Conservation (phyloP, 1,284 basidiomycete genomes). For the Heterobasidion occidentale region DNA sequence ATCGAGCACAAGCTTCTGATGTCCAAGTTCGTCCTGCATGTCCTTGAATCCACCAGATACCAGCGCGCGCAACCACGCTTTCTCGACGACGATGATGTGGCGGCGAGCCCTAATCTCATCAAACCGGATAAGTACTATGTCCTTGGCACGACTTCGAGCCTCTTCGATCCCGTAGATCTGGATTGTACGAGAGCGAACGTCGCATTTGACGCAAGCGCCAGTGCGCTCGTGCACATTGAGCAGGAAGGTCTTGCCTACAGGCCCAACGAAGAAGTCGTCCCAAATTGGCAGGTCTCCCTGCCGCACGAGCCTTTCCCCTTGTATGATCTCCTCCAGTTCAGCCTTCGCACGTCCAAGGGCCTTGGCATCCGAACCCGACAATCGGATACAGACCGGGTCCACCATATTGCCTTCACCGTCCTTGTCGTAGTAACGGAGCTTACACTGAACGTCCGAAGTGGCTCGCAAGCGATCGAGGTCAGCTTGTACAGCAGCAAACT, state of each 20-base stretch:
- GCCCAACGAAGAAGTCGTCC: constrained; percentile 49
- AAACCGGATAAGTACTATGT: constrained; percentile 37
- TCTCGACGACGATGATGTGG: constrained; percentile 36
- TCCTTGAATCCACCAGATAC: constrained; percentile 30
- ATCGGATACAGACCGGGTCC: neutral
- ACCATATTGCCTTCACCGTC: neutral
- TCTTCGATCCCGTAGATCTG: constrained; percentile 40
- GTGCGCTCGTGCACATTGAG: constrained; percentile 27
- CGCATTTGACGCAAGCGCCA: constrained; percentile 33
- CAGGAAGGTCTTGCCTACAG: constrained; percentile 36
- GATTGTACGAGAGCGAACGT: constrained; percentile 34
- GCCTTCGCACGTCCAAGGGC: constrained; percentile 45
- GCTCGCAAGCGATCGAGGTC: constrained; percentile 24
- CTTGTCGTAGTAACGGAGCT: constrained; percentile 24
- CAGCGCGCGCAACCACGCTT: constrained; percentile 35
- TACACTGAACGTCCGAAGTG: constrained; percentile 16
- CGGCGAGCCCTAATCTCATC: constrained; percentile 30
- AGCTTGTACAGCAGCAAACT: constrained; percentile 17
- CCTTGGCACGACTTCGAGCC: constrained; percentile 29
- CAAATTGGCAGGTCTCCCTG: constrained; percentile 44
- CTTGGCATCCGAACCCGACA: constrained; percentile 21
- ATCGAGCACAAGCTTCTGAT: constrained; percentile 31
- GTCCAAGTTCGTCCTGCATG: constrained; percentile 29
- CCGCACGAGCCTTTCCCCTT: constrained; percentile 45
- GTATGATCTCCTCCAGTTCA: constrained; percentile 49